These are phyloP conservation scores for Citeromyces siamensis DNA, from an alignment of 1,139 yeast species.

Conservation along the genomic window DNA sequence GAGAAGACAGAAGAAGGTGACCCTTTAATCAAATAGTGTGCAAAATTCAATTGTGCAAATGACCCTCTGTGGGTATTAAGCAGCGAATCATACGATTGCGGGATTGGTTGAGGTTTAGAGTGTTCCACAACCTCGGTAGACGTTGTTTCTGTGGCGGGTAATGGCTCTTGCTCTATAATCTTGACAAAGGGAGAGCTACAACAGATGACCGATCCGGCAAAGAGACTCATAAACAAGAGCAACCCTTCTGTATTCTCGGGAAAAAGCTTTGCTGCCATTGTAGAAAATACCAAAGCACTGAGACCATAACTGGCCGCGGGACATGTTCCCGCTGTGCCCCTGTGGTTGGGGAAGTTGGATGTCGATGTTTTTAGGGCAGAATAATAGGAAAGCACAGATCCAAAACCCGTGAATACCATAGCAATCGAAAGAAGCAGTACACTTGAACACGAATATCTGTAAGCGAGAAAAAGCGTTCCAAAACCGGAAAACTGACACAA, in stretches of 20 bases:
- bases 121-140: background rate
- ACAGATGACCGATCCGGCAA: constrained; percentile 17
- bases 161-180: constrained; percentile 8
- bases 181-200: constrained; percentile 16
- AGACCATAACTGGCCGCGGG: constrained; percentile 48
- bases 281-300: constrained; percentile 22
- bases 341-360: constrained; percentile 53
- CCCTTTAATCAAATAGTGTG: constrained; percentile 2
- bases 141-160: constrained; percentile 2
- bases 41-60: constrained; percentile 17
- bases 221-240: constrained; percentile 17
- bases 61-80: constrained; percentile 21
- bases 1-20: constrained; percentile 5
- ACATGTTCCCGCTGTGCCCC: constrained; percentile 55
- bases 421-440: constrained; percentile 29
- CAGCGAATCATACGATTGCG: constrained; percentile 8
- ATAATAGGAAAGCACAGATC: constrained; percentile 52
- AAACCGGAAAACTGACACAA: constrained; percentile 28
- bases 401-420: constrained; percentile 45
- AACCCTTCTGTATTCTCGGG: constrained; percentile 27
- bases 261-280: constrained; percentile 31
- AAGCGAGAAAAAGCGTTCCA: constrained; percentile 23
- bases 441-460: constrained; percentile 17
- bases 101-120: constrained; percentile 4
- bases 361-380: constrained; percentile 60